Conservation (phyloP, 2,329 filamentous ascomycete genomes). For the Aspergillus felis region DNA sequence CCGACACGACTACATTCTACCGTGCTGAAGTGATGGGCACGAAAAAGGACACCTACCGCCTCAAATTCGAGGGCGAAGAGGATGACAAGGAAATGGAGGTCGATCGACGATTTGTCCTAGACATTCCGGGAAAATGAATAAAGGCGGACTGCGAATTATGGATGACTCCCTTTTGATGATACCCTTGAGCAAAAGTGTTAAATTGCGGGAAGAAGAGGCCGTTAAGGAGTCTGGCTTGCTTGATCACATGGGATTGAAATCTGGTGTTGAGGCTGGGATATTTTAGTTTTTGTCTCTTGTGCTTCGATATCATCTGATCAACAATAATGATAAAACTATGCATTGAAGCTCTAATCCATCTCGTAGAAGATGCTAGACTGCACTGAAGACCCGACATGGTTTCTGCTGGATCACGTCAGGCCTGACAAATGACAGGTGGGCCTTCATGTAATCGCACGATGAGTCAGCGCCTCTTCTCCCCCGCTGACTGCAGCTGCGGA, state of each 20-base stretch:
- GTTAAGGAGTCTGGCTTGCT: neutral
- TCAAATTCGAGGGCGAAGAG: conserved; percentile 78
- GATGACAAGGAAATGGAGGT: conserved; percentile 70
- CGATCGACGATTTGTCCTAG: conserved; percentile 70
- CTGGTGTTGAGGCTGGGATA: neutral
- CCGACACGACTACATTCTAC: conserved; percentile 81
- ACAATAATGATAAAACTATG: neutral
- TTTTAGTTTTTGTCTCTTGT: neutral
- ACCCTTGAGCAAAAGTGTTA: conserved; percentile 12
- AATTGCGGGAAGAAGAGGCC: neutral
- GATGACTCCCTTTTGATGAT: conserved; percentile 21
- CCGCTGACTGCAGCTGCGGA: neutral
- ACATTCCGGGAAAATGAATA: conserved; percentile 54
- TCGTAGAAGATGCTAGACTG: neutral
- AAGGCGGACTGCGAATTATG: conserved; percentile 9
- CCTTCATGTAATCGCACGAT: neutral
- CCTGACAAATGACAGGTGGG: conserved; percentile 7
- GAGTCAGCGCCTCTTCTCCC: neutral
- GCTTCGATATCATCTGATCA: neutral
- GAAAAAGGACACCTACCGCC: conserved; percentile 49
- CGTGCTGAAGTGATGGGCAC: conserved; percentile 74
- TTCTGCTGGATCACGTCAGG: neutral
- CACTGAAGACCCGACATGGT: neutral
- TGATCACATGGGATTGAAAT: neutral
- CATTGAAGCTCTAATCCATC: too few relatives aligned